Percentiles rank a stretch among this genome's conserved stretches.
These are phyloP conservation scores for Trichoderma sp. DNA, from an alignment of 2,329 filamentous ascomycete genomes.

Conservation along the genomic window DNA sequence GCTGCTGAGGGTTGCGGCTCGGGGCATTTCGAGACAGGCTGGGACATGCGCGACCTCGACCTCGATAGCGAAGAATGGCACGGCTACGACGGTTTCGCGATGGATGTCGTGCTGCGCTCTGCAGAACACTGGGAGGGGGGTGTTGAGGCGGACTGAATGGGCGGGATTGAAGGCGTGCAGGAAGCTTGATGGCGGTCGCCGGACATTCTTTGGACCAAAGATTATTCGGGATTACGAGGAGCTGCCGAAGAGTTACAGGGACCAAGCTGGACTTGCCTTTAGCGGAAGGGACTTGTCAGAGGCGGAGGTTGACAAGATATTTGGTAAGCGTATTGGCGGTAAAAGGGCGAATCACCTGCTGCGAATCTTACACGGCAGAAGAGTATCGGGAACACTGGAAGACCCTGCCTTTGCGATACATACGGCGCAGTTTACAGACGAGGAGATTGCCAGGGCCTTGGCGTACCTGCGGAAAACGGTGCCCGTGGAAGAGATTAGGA, in stretches of 20 bases:
- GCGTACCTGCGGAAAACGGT: conserved; percentile 57
- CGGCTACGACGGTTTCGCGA: conserved; percentile 26
- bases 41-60: not conserved
- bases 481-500: conserved; percentile 61
- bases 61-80: conserved; percentile 24
- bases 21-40: conserved; percentile 28
- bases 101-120: conserved; percentile 26
- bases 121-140: not conserved
- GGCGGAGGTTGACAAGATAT: conserved; percentile 50
- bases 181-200: conserved; percentile 31
- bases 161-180: conserved; percentile 7
- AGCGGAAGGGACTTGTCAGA: conserved; percentile 51
- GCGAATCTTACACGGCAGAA: conserved; percentile 61
- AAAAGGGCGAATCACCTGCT: conserved; percentile 55
- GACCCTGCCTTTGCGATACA: conserved; percentile 56
- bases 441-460: conserved; percentile 51
- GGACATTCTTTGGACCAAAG: conserved; percentile 40
- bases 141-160: conserved; percentile 7
- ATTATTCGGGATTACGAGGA: conserved; percentile 58
- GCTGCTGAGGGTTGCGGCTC: conserved; percentile 35
- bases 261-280: conserved; percentile 58
- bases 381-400: conserved; percentile 64
- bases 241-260: conserved; percentile 59
- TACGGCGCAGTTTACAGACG: conserved; percentile 47
- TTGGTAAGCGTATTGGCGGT: conserved; percentile 51